phyloP scores from a whole-genome alignment of 2,329 filamentous ascomycete genomes.

The Sclerotinia subarctica region DNA sequence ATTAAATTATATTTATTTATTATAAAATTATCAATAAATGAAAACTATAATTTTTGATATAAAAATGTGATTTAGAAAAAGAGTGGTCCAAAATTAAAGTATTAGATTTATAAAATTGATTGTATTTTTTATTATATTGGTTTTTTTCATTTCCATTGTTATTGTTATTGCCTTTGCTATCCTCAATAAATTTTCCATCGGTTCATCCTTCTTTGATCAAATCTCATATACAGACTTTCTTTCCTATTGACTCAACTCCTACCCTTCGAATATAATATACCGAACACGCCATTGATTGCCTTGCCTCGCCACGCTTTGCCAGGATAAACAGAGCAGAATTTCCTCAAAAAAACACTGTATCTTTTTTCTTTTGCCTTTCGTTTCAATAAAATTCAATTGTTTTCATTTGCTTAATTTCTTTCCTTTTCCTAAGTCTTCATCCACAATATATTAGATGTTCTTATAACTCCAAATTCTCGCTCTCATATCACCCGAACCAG shows the following conservation, averaged over 20 bases:
- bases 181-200: background rate
- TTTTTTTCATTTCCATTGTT: too few relatives aligned
- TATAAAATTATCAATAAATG: too few relatives aligned
- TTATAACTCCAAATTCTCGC: constrained; percentile 94
- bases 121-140: too few relatives aligned
- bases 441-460: constrained; percentile 21
- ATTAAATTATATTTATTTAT: too few relatives aligned
- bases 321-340: background rate
- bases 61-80: too few relatives aligned
- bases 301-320: background rate
- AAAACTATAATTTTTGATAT: too few relatives aligned
- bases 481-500: constrained; percentile 95
- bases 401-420: background rate
- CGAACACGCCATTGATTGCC: constrained; percentile 5
- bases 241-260: background rate
- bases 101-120: too few relatives aligned
- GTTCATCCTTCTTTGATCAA: background rate
- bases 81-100: too few relatives aligned
- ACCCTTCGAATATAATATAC: background rate
- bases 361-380: background rate
- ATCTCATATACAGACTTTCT: background rate
- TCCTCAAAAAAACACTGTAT: background rate
- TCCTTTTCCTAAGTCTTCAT: too few relatives aligned
- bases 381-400: background rate
- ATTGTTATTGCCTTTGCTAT: too few relatives aligned